These are phyloP conservation scores for Yarrowia bubula DNA, from an alignment of 805 yeast species.

Conservation along the genomic window DNA sequence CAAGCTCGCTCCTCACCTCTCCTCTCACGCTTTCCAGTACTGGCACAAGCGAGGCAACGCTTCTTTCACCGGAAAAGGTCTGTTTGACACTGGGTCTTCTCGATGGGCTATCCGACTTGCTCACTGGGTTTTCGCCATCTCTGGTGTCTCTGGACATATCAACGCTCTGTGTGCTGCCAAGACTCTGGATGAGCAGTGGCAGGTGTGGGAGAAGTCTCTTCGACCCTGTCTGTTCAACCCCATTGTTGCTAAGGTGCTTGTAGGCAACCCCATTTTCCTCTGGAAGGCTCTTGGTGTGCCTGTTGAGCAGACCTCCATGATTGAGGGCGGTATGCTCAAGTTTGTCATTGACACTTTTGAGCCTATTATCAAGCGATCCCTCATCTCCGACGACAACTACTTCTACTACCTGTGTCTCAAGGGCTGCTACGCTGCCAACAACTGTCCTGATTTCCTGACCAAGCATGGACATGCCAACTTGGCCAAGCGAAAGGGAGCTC, in stretches of 20 bases:
- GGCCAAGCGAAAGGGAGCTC: conserved; percentile 48
- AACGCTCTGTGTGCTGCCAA: conserved; percentile 55
- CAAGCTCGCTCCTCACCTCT: conserved; percentile 64
- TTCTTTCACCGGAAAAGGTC: conserved; percentile 63
- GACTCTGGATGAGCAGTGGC: conserved; percentile 59
- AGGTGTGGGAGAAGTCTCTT: conserved; percentile 60
- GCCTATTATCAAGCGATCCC: conserved; percentile 63
- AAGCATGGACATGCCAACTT: conserved; percentile 55
- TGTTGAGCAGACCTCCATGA: conserved; percentile 76
- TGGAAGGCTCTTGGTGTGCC: conserved; percentile 94
- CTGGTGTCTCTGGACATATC: conserved; percentile 52
- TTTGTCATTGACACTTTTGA: conserved; percentile 77
- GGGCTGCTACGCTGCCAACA: conserved; percentile 57
- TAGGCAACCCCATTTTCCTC: conserved; percentile 80
- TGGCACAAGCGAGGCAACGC: conserved; percentile 66
- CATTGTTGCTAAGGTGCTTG: conserved; percentile 59
- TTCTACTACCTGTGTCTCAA: conserved; percentile 68
- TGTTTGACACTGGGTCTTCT: conserved; percentile 75
- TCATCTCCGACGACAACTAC: conserved; percentile 70
- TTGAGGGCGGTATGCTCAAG: conserved; percentile 67
- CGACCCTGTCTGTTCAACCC: conserved; percentile 73
- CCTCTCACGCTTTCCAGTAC: conserved; percentile 77
- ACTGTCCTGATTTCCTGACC: conserved; percentile 77
- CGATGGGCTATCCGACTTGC: conserved; percentile 81
- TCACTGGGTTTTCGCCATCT: conserved; percentile 52